A percentile compares a stretch with the other conserved stretches of the same genome.
phyloP scores from a whole-genome alignment of 768 basidiomycete genomes.

The Rhizopogon vesiculosus region DNA sequence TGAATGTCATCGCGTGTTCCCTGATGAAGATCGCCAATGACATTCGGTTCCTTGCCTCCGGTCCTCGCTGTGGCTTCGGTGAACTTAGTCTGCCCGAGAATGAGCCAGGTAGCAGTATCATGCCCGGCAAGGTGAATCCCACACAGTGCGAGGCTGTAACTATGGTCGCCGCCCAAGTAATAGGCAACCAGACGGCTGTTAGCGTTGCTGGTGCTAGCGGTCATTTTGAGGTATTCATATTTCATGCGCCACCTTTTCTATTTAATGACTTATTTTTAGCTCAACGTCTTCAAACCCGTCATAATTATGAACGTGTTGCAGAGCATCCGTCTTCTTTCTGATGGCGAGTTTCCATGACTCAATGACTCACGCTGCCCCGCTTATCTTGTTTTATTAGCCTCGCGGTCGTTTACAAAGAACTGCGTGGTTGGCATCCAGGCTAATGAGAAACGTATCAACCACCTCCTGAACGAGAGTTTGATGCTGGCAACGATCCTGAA shows the following conservation, averaged over 20 bases:
- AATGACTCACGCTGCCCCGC: background rate
- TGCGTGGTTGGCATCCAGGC: constrained; percentile 96
- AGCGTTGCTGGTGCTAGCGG: constrained; percentile 91
- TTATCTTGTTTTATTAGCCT: constrained; percentile 38
- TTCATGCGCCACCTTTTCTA: constrained; percentile 2
- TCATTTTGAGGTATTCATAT: constrained; percentile 83
- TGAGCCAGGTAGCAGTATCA: constrained; percentile 98
- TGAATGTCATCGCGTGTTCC: constrained; percentile 95
- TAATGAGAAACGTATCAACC: constrained; percentile 89
- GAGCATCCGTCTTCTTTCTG: constrained; percentile 88
- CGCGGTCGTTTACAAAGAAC: constrained; percentile 94
- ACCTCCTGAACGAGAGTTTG: constrained; percentile 88
- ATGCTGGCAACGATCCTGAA: constrained; percentile 99
- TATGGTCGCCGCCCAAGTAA: constrained; percentile 98
- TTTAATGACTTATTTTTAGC: constrained; percentile 34
- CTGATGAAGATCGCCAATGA: constrained; percentile 99
- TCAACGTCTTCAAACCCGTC: constrained; percentile 99
- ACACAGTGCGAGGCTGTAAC: constrained; percentile 99
- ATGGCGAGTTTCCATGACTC: constrained; percentile 50
- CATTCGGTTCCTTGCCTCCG: constrained; percentile 95
- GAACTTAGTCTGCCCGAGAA: constrained; percentile 95
- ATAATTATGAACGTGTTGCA: constrained; percentile 98
- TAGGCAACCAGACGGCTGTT: constrained; percentile 94
- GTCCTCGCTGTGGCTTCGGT: constrained; percentile 95
- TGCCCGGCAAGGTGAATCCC: constrained; percentile 99